phyloP scores from a whole-genome alignment of 2,329 filamentous ascomycete species.

The Whalleya microplaca region DNA sequence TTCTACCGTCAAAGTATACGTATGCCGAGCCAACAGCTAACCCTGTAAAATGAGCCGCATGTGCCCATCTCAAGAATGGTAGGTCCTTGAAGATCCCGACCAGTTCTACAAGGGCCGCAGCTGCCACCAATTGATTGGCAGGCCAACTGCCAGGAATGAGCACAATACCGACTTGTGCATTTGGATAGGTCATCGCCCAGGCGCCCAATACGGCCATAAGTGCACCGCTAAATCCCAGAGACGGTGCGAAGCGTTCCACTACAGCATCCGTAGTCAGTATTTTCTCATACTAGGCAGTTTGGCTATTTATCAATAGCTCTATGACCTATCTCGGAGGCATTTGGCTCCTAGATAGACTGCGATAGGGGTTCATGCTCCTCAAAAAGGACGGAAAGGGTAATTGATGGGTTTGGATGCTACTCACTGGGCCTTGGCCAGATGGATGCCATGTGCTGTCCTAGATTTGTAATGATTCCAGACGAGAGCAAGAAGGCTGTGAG shows the following conservation, averaged over 20 bases:
- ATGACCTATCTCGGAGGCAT: no score
- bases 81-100: constrained; percentile 30
- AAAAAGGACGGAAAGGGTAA: background rate
- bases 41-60: constrained; percentile 32
- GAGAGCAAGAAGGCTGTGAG: constrained; percentile 36
- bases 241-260: constrained; percentile 4
- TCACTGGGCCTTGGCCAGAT: constrained; percentile 15
- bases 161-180: constrained; percentile 24
- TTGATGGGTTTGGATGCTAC: background rate
- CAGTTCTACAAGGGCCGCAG: constrained; percentile 26
- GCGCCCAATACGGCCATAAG: constrained; percentile 31
- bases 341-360: no score
- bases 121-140: constrained; percentile 13
- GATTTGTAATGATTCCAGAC: constrained; percentile 28
- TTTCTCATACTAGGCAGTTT: no score
- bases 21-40: constrained; percentile 30
- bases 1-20: constrained; percentile 25
- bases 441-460: constrained; percentile 27
- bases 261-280: no score
- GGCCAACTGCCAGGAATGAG: constrained; percentile 25
- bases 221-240: constrained; percentile 30
- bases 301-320: no score
- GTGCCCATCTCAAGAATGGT: constrained; percentile 15
- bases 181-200: constrained; percentile 21
- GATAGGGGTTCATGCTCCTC: no score